Percentiles rank a stretch among this genome's conserved stretches.
phyloP scores from a whole-genome alignment of 805 yeast genomes.

The Helenozyma baotianmanensis region DNA sequence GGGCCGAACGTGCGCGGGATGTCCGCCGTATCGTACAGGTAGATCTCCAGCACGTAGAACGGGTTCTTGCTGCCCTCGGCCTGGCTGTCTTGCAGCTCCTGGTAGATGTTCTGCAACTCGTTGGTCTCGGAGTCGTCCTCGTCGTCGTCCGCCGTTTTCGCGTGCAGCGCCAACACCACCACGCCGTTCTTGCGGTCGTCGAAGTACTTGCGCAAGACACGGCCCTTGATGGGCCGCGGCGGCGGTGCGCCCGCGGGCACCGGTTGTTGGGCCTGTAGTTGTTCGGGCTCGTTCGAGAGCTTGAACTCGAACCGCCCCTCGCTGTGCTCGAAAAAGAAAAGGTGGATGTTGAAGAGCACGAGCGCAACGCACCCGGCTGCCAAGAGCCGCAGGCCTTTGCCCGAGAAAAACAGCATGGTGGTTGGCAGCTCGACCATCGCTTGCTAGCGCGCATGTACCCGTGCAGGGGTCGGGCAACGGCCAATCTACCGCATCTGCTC shows the following conservation, averaged over 20 bases:
- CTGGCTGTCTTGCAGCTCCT: not conserved
- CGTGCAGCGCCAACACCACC: slow-evolving; percentile 7
- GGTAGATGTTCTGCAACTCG: slow-evolving; percentile 1
- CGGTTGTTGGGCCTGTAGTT: not conserved
- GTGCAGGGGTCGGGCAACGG: too few relatives aligned
- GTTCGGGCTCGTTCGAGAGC: not conserved
- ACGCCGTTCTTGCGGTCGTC: slow-evolving; percentile 11
- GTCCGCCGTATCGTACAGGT: slow-evolving; percentile 1
- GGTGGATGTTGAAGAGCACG: slow-evolving; percentile 3
- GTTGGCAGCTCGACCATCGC: too few relatives aligned
- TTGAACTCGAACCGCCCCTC: too few relatives aligned
- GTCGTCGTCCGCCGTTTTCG: slow-evolving; percentile 4
- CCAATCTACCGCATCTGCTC: too few relatives aligned
- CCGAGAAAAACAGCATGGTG: not conserved
- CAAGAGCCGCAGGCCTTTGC: not conserved
- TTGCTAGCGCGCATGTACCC: too few relatives aligned
- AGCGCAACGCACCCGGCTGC: slow-evolving; percentile 3
- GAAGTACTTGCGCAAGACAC: slow-evolving; percentile 5
- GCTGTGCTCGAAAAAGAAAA: slow-evolving; percentile 2
- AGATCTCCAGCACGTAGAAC: slow-evolving; percentile 4
- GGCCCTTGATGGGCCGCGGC: not conserved
- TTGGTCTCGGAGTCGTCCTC: slow-evolving; percentile 7
- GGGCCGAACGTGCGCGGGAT: not conserved
- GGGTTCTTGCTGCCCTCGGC: not conserved
- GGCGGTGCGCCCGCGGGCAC: not conserved